These are phyloP conservation scores for Detonula confervacea DNA, from an alignment of 352 stramenopile species.

Conservation along the genomic window DNA sequence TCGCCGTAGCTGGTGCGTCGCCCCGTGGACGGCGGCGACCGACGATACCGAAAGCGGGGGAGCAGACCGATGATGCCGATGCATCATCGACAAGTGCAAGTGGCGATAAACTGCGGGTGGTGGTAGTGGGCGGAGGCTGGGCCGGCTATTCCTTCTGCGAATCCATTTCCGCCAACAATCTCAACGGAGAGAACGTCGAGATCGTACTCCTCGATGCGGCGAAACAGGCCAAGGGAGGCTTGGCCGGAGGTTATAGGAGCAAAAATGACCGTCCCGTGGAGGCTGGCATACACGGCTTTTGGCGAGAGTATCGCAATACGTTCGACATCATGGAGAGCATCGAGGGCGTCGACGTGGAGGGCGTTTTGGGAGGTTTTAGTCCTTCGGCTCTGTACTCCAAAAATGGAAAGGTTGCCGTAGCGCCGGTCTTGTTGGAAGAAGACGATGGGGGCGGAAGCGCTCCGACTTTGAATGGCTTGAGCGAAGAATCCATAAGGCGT, in stretches of 20 bases:
- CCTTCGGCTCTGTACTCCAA: constrained; percentile 70
- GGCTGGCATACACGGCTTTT: constrained; percentile 84
- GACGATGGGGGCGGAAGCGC: constrained; percentile 19
- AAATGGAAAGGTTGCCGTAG: constrained; percentile 74
- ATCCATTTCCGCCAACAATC: constrained; percentile 54
- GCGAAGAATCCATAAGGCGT: constrained; percentile 27
- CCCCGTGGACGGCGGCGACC: background rate
- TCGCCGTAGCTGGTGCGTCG: background rate
- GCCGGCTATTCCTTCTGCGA: constrained; percentile 67
- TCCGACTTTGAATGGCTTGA: constrained; percentile 19
- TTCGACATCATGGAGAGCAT: constrained; percentile 73
- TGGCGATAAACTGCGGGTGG: constrained; percentile 47
- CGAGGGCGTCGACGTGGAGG: constrained; percentile 66
- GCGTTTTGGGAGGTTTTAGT: constrained; percentile 69
- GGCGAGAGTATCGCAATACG: constrained; percentile 82
- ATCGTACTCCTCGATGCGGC: constrained; percentile 76
- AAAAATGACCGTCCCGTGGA: constrained; percentile 69
- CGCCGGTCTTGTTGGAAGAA: constrained; percentile 67
- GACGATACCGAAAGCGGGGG: background rate
- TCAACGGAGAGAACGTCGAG: constrained; percentile 33
- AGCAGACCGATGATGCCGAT: background rate
- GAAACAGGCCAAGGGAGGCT: constrained; percentile 60
- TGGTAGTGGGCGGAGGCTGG: constrained; percentile 78
- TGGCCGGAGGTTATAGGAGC: constrained; percentile 65
- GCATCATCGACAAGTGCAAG: background rate